Evolutionary conservation across 352 stramenopile genomes (phyloP), one percentile per base, ranked within the genome.

Genomic region (Phytophthora hibernalis): DNA sequence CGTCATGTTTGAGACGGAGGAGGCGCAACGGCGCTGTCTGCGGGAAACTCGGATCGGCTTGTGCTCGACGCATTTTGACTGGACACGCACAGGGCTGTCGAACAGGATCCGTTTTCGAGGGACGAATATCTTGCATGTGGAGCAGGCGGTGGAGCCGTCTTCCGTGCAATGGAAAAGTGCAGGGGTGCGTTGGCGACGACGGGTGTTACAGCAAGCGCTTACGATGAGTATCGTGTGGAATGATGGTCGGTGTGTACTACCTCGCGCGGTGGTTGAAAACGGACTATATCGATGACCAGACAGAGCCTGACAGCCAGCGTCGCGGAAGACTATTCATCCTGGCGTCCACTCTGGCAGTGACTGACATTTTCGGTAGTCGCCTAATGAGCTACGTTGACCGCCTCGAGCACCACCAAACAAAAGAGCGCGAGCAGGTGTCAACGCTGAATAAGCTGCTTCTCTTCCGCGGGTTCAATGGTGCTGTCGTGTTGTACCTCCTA

Each of bases 401-500:
- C 37, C 68, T 87, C 3, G 77, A 89, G 48, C 71, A 88, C 42
- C 77, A 89, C 43, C 78, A 89, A 57, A 90, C 79, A 21, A 86
- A 89, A 52, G 76, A 89, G 33, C 78, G 81, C 43, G 78, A 88
- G 59, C 85, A 94, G 58, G 54, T 91, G 20, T 92, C 83, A 30
- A 83, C 82, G 51, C 75, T 94, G n/a, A 90, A 92, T 65, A 94
- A 94, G 54, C 72, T 94, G 28, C 61, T 94, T 38, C 61, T 92
- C 43, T 90, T 89, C 33, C 85, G 85, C 21, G 65, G 61, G 2
- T 91, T 91, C 72, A 94, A 92, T 59, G 83, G 80, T 33, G 85
- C 83, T 2, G 72, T 94, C 20, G 86, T 94, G 26, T 78, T 92
- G 9, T 92, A 91, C 44, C 58, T 92, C 51, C 80, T 92, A 47